Evolutionary conservation across 2,329 filamentous ascomycete species (phyloP).

Genomic region (Cladosporium sp.): DNA sequence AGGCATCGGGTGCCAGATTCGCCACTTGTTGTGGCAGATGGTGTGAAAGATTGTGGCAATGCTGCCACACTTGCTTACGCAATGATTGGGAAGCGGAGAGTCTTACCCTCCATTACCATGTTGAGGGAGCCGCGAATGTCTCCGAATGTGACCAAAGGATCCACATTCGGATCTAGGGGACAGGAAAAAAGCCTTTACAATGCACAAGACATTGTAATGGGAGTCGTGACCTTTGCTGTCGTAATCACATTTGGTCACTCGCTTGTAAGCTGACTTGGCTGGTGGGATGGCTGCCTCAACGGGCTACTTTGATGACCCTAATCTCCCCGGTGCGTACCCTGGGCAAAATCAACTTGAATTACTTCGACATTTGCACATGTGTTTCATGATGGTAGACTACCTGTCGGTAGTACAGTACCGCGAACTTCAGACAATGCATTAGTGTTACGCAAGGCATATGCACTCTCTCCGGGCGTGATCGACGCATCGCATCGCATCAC

Average conservation of each 20-base stretch:
- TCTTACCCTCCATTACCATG: background rate
- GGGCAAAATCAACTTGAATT: background rate
- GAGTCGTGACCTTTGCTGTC: background rate
- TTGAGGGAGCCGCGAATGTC: background rate
- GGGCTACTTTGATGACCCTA: background rate
- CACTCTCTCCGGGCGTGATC: background rate
- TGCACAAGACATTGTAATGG: background rate
- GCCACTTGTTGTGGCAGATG: too few species aligned
- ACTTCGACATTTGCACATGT: background rate
- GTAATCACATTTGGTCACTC: background rate
- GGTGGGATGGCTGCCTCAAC: background rate
- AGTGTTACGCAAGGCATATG: conserved; percentile 2
- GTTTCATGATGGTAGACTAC: background rate
- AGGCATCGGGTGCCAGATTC: too few species aligned
- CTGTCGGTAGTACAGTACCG: background rate
- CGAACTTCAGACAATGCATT: background rate
- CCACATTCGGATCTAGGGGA: background rate
- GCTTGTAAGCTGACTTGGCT: background rate
- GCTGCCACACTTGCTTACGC: too few species aligned
- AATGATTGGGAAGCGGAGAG: too few species aligned
- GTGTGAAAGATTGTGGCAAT: too few species aligned
- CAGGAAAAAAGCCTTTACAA: background rate
- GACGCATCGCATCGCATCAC: background rate
- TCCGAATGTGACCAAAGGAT: background rate
- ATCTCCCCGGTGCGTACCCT: background rate